phyloP scores from a whole-genome alignment of 306 rosid species.

The Quercus robur region DNA sequence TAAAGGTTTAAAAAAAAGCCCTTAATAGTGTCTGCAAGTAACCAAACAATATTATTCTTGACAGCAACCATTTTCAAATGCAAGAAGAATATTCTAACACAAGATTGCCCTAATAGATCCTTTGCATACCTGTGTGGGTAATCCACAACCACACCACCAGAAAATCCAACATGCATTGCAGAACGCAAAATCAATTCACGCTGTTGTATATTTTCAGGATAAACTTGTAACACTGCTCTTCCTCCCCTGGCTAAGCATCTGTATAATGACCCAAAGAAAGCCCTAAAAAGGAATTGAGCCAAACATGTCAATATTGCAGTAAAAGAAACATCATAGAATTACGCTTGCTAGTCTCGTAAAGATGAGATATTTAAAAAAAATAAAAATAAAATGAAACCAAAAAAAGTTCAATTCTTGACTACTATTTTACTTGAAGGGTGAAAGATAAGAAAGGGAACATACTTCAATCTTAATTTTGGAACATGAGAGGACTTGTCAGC shows the following conservation, averaged over 20 bases:
- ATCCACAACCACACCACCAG: conserved; percentile 90
- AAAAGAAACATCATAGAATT: conserved; percentile 2
- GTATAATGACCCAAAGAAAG: conserved; percentile 87
- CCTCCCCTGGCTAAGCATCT: conserved; percentile 81
- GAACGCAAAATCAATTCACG: conserved; percentile 74
- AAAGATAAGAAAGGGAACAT: conserved; percentile 29
- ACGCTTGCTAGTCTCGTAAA: background rate
- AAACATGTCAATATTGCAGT: background rate
- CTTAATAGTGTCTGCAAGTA: background rate
- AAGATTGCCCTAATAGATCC: background rate
- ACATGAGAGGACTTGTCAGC: conserved; percentile 91
- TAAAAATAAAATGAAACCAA: background rate
- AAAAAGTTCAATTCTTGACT: background rate
- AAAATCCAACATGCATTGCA: conserved; percentile 93
- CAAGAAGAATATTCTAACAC: background rate
- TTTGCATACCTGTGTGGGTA: conserved; percentile 78
- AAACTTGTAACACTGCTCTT: conserved; percentile 83
- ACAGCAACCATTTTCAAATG: background rate
- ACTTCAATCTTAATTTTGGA: conserved; percentile 86
- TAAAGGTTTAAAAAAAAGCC: background rate
- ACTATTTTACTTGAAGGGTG: background rate
- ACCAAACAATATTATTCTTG: background rate
- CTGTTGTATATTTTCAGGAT: conserved; percentile 69
- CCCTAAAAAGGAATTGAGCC: conserved; percentile 37
- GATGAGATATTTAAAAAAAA: background rate